These are phyloP conservation scores for Picochlorum sp. DNA, from an alignment of 139 green algal species.

Conservation along the genomic window DNA sequence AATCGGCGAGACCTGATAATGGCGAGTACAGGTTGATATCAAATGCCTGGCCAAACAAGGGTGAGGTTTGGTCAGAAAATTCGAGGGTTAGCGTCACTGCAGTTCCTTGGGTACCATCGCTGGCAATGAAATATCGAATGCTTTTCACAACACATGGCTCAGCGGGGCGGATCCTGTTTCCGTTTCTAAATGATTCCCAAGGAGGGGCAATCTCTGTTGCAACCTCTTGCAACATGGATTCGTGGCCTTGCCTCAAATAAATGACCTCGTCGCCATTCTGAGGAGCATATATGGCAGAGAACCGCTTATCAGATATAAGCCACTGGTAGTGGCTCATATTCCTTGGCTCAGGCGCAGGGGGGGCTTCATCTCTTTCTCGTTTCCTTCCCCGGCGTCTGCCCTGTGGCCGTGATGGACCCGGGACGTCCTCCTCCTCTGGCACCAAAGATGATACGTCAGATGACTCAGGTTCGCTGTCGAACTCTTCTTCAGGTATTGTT, in stretches of 20 bases:
- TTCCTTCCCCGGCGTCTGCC: constrained; percentile 2
- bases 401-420: neutral
- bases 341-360: constrained; percentile 9
- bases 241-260: constrained; percentile 52
- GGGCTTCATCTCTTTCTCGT: constrained; percentile 1
- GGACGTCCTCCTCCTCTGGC: constrained; percentile 1
- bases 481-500: neutral
- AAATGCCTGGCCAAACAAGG: constrained; percentile 26
- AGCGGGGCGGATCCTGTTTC: constrained; percentile 30
- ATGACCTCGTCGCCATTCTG: constrained; percentile 61
- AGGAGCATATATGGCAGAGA: constrained; percentile 42
- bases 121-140: constrained; percentile 41
- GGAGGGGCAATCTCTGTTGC: constrained; percentile 35
- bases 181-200: constrained; percentile 17
- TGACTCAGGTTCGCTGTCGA: neutral
- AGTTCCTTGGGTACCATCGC: constrained; percentile 22
- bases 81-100: constrained; percentile 11
- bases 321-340: constrained; percentile 32
- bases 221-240: constrained; percentile 13
- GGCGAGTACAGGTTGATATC: constrained; percentile 43
- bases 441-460: neutral
- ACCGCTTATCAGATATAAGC: constrained; percentile 25
- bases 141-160: constrained; percentile 40
- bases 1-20: constrained; percentile 38
- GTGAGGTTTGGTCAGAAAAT: constrained; percentile 11